Evolutionary conservation across 345 rosid species (phyloP).

Genomic region (Moricandia arvensis): DNA sequence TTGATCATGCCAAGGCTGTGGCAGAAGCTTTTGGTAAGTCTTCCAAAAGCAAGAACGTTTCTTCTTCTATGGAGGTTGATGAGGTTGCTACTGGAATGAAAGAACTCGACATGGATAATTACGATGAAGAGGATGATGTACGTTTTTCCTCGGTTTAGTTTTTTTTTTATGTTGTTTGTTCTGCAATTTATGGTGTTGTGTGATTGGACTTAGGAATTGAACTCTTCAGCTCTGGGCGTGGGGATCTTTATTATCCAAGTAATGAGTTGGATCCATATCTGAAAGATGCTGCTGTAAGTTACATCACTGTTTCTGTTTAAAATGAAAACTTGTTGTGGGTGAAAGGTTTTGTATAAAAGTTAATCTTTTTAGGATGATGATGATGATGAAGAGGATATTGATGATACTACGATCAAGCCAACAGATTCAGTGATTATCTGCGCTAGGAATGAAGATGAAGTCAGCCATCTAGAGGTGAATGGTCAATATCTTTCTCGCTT

Average conservation of each 20-base stretch:
- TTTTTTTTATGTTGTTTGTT: background rate
- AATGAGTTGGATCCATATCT: slow-evolving; percentile 89
- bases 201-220: slow-evolving; percentile 52
- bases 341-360: background rate
- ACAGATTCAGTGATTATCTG: slow-evolving; percentile 78
- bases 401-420: slow-evolving; percentile 64
- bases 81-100: slow-evolving; percentile 61
- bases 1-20: slow-evolving; percentile 61
- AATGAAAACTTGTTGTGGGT: background rate
- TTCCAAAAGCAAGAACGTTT: slow-evolving; percentile 40
- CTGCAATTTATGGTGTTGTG: background rate
- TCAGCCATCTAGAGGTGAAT: slow-evolving; percentile 74
- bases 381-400: slow-evolving; percentile 82
- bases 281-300: slow-evolving; percentile 60
- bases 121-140: slow-evolving; percentile 89
- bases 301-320: background rate
- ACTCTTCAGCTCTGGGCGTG: slow-evolving; percentile 68
- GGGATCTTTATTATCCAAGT: slow-evolving; percentile 83
- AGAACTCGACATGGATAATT: slow-evolving; percentile 88
- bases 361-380: slow-evolving; percentile 29
- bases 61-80: slow-evolving; percentile 45
- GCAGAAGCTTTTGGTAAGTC: slow-evolving; percentile 66
- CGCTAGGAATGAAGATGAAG: slow-evolving; percentile 82
- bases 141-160: background rate
- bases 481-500: slow-evolving; percentile 21